Evolutionary conservation across 2,329 filamentous ascomycete species (phyloP).

Genomic region (Drechslerella dactyloides): DNA sequence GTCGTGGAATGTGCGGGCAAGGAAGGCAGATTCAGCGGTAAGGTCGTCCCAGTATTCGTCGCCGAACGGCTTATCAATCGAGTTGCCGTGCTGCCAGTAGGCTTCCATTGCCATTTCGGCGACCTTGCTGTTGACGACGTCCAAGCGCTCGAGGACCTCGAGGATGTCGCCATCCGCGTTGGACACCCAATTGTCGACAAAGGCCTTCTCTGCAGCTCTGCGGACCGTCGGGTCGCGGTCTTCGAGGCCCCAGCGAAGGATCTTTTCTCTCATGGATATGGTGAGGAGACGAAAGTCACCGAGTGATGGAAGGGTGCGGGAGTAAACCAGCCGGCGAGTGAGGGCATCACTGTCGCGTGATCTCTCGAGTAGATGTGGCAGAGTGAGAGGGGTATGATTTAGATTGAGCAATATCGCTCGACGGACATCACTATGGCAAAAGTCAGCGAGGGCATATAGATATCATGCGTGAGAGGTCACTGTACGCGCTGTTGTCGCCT

Average conservation of each 20-base stretch:
- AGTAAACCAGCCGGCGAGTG: constrained; percentile 84
- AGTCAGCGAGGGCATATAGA: constrained; percentile 15
- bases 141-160: constrained; percentile 90
- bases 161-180: constrained; percentile 86
- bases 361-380: constrained; percentile 86
- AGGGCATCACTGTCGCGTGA: constrained; percentile 85
- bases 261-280: constrained; percentile 90
- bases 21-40: constrained; percentile 84
- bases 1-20: constrained; percentile 90
- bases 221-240: constrained; percentile 94
- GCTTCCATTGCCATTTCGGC: constrained; percentile 92
- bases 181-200: constrained; percentile 96
- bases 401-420: constrained; percentile 87
- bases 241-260: constrained; percentile 90
- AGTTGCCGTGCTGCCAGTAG: constrained; percentile 92
- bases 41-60: constrained; percentile 81
- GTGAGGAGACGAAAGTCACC: constrained; percentile 95
- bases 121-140: constrained; percentile 88
- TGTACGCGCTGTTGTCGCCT: constrained; percentile 81
- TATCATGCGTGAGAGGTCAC: not conserved
- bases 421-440: constrained; percentile 71
- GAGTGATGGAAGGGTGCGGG: constrained; percentile 80
- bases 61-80: constrained; percentile 75
- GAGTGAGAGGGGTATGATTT: constrained; percentile 77
- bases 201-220: constrained; percentile 86